Base-by-base conservation (phyloP, 1,284 basidiomycete genomes). In the Cronartium quercuum region DNA sequence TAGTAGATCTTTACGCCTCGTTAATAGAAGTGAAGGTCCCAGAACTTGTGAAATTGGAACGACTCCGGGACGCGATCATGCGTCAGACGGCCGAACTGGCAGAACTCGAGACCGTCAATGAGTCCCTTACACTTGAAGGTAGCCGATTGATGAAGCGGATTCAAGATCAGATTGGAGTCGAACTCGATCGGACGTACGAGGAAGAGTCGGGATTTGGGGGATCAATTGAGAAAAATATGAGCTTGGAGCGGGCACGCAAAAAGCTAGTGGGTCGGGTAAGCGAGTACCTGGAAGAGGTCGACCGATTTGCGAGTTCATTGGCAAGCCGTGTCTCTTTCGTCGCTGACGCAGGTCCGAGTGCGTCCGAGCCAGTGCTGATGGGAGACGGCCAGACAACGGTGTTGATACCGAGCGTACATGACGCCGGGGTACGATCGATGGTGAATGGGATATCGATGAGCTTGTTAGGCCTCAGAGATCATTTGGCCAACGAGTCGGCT, bases 131-230 rank as follows among this genome's bases (percentile, higher is more conserved):
- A 37, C 63, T 71, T 55, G 68, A 71, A 64, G 68, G 68, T 57
- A 61, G 68, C 10, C 58, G 68, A 29, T 64, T 58, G 61, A 71
- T 71, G 58, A 71, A 71, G 38, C 61, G 42, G n/a, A 61, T 71
- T 10, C 68, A 71, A 71, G 68, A 71, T 71, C 34, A 37, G 38
- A 71, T 71, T 21, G 44, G 34, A 35, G 24, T 64, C 9, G 61
- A 71, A 51, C 61, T 71, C 29, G 68, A 71, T 58, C 41, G 51
- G 34, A 70, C 60, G 21, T 71, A 71, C 47, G 68, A 71, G 40
- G 60, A 18, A 21, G 35, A 12, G 37, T 18, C 24, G 37, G 57
- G 24, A 29, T 38, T 6, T 37, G 38, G 61, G 41, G 66, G 47
- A 13, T 51, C 21, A 41, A 38, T 35, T 21, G 57, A 58, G n/a